phyloP scores from a whole-genome alignment of 257 asterid species.

The Coffea eugenioides region DNA sequence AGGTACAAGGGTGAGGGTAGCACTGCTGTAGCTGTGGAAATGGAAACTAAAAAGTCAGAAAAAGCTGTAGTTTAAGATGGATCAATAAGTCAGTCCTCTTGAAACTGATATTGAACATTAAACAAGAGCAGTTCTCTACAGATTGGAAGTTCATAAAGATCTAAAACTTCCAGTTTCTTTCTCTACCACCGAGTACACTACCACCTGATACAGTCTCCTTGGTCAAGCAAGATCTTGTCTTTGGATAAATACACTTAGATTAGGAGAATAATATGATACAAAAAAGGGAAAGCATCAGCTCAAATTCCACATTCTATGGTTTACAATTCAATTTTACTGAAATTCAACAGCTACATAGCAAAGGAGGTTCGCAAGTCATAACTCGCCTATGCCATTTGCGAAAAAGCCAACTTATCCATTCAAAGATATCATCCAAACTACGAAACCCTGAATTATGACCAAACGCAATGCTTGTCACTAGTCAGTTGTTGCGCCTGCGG shows the following conservation, averaged over 20 bases:
- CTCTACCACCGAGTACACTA: neutral
- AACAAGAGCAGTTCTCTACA: neutral
- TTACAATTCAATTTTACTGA: neutral
- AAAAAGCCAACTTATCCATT: neutral
- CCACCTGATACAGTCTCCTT: too few relatives aligned
- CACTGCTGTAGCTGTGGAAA: constrained; percentile 29
- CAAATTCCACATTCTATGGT: neutral
- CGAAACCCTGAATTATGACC: neutral
- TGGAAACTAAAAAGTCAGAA: constrained; percentile 34
- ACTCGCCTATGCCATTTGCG: neutral
- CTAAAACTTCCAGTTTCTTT: neutral
- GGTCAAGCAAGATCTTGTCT: too few relatives aligned
- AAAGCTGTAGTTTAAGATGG: constrained; percentile 36
- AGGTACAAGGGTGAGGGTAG: constrained; percentile 58
- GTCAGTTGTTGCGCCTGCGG: neutral
- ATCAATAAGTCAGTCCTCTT: too few relatives aligned
- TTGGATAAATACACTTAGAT: too few relatives aligned
- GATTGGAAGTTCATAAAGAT: neutral
- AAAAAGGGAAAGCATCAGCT: neutral
- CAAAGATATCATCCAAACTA: neutral
- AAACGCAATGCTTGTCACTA: neutral
- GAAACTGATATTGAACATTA: neutral
- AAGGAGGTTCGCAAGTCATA: too few relatives aligned
- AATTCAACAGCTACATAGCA: neutral
- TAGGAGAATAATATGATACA: neutral